Percentiles rank a stretch among this genome's conserved stretches.
Evolutionary conservation across 2,329 filamentous ascomycete genomes (phyloP).

Genomic region (Stemphylium beticola): DNA sequence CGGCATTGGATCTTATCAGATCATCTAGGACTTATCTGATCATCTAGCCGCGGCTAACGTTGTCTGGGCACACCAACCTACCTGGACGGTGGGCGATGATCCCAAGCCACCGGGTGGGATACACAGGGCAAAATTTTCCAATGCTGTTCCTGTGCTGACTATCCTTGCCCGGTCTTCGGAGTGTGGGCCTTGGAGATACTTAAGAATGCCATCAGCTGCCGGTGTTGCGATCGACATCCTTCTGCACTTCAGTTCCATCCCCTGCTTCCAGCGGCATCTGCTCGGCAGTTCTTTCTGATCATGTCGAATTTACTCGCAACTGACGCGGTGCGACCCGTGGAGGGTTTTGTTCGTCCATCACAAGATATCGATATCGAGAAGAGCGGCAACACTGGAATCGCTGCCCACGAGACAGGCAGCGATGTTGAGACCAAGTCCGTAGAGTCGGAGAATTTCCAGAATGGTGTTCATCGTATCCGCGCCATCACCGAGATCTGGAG

Average conservation of each 20-base stretch:
- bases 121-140: conserved; percentile 27
- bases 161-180: conserved; percentile 34
- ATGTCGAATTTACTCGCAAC: conserved; percentile 21
- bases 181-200: conserved; percentile 19
- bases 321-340: conserved; percentile 22
- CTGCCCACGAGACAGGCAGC: conserved; percentile 13
- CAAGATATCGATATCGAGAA: conserved; percentile 32
- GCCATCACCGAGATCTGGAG: conserved; percentile 52
- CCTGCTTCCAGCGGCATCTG: conserved; percentile 16
- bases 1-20: conserved; percentile 39
- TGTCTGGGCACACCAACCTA: conserved; percentile 23
- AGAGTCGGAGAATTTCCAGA: conserved; percentile 41
- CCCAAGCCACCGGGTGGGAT: conserved; percentile 31
- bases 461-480: conserved; percentile 49
- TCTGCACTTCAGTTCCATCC: conserved; percentile 18
- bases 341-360: conserved; percentile 14
- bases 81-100: conserved; percentile 22
- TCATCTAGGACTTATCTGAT: conserved; percentile 40
- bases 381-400: conserved; percentile 11
- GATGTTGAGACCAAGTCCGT: conserved; percentile 21
- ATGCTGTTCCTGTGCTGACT: conserved; percentile 13
- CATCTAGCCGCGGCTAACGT: conserved; percentile 27
- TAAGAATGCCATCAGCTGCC: conserved; percentile 20
- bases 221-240: conserved; percentile 15
- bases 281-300: conserved; percentile 12